phyloP scores from a whole-genome alignment of 2,329 filamentous ascomycete genomes.

The Scopulariopsis brevicaulis region DNA sequence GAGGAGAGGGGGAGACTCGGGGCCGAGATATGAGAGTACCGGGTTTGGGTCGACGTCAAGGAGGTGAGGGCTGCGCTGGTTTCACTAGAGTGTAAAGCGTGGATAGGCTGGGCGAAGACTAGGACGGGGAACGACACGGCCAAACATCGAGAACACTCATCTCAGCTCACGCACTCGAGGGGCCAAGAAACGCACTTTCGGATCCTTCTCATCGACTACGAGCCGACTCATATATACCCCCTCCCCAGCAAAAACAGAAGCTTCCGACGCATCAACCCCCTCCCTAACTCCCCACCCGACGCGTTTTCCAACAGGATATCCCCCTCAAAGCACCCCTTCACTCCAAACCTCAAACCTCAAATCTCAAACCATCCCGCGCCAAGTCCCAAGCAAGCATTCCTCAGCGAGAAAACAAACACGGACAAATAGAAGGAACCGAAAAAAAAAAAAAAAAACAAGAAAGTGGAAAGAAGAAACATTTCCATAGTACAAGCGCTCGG shows the following conservation, averaged over 20 bases:
- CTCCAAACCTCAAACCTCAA: no score
- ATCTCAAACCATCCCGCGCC: not conserved
- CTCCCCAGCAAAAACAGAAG: no score
- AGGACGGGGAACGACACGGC: not conserved
- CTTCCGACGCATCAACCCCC: no score
- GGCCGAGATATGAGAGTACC: constrained; percentile 40
- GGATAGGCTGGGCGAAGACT: not conserved
- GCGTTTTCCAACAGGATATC: no score
- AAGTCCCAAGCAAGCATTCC: not conserved
- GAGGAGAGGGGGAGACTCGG: constrained; percentile 2
- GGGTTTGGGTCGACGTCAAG: constrained; percentile 61
- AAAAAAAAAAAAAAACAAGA: not conserved
- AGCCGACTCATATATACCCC: no score
- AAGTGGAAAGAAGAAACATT: not conserved
- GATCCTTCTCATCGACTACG: no score
- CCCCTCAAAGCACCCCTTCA: no score
- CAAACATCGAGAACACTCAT: no score
- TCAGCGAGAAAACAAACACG: not conserved
- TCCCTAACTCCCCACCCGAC: no score
- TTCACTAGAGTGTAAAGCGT: not conserved
- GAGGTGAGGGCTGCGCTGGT: constrained; percentile 24
- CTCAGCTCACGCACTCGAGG: no score
- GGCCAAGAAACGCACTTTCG: no score
- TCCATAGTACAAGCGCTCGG: not conserved
- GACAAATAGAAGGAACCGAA: no score